Percentiles rank a stretch among this genome's conserved stretches.
Evolutionary conservation across 768 basidiomycete genomes (phyloP).

Genomic region (Naematelia encephala): DNA sequence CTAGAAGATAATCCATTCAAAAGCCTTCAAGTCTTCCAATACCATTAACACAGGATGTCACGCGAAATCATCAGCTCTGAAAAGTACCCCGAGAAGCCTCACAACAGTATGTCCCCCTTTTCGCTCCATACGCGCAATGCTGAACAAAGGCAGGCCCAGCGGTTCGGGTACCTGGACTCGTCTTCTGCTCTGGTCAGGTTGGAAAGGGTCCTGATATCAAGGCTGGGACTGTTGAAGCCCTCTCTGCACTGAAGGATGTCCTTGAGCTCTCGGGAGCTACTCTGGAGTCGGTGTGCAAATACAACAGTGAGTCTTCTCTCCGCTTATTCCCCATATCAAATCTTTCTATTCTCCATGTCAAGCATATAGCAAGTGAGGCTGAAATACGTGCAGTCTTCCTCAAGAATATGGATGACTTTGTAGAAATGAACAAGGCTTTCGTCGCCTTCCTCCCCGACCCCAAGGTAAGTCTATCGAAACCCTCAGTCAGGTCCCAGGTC

Average conservation of each 20-base stretch:
- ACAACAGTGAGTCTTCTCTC: too few relatives aligned
- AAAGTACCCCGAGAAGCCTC: constrained; percentile 40
- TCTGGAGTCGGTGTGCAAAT: constrained; percentile 11
- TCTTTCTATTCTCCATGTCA: too few relatives aligned
- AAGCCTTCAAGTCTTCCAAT: too few relatives aligned
- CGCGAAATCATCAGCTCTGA: constrained; percentile 35
- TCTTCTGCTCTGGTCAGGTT: constrained; percentile 17
- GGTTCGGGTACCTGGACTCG: constrained; percentile 16
- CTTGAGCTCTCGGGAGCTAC: constrained; percentile 14
- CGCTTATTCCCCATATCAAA: too few relatives aligned
- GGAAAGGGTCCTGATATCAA: constrained; percentile 17
- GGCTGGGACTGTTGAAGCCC: constrained; percentile 15
- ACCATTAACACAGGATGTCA: constrained; percentile 29
- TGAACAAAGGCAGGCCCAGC: constrained; percentile 17
- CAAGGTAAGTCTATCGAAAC: too few relatives aligned
- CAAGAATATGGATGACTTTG: constrained; percentile 13
- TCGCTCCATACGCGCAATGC: not conserved
- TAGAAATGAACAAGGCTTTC: constrained; percentile 10
- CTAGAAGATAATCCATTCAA: too few relatives aligned
- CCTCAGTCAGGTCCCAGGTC: too few relatives aligned
- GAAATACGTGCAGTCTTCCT: too few relatives aligned
- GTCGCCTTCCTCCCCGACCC: constrained; percentile 2
- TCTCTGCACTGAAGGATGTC: constrained; percentile 7
- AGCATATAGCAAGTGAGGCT: too few relatives aligned
- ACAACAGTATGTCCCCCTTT: constrained; percentile 28